phyloP scores from a whole-genome alignment of 805 yeast species.

The Ascoidea rubescens region DNA sequence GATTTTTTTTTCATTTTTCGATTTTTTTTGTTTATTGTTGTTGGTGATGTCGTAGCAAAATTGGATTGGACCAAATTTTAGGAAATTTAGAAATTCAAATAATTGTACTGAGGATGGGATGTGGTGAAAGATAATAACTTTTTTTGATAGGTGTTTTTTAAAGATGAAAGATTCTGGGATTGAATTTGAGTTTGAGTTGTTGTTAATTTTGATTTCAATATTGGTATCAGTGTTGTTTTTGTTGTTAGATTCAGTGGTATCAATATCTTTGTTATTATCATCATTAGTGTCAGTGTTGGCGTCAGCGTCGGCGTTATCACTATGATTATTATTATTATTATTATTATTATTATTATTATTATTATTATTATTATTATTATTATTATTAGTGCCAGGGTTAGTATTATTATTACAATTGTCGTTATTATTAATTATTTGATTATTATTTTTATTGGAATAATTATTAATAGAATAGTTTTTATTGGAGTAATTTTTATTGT shows the following conservation, averaged over 20 bases:
- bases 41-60: conserved; percentile 3
- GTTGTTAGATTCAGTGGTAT: neutral
- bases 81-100: conserved; percentile 7
- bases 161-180: neutral
- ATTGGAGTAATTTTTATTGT: neutral
- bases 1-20: conserved; percentile 1
- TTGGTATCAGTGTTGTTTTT: neutral
- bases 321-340: neutral
- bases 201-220: neutral
- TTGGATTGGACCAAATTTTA: conserved; percentile 11
- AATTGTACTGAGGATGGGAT: conserved; percentile 4
- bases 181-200: neutral
- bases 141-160: conserved; percentile 2
- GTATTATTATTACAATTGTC: neutral
- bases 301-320: conserved; percentile 1
- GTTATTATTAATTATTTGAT: neutral
- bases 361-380: no score
- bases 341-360: neutral
- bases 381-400: neutral
- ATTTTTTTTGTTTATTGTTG: neutral
- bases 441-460: neutral
- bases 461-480: neutral
- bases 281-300: neutral
- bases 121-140: conserved; percentile 6
- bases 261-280: conserved; percentile 2